Conservation (phyloP, 2,329 filamentous ascomycete species). For the Camillea tinctor region DNA sequence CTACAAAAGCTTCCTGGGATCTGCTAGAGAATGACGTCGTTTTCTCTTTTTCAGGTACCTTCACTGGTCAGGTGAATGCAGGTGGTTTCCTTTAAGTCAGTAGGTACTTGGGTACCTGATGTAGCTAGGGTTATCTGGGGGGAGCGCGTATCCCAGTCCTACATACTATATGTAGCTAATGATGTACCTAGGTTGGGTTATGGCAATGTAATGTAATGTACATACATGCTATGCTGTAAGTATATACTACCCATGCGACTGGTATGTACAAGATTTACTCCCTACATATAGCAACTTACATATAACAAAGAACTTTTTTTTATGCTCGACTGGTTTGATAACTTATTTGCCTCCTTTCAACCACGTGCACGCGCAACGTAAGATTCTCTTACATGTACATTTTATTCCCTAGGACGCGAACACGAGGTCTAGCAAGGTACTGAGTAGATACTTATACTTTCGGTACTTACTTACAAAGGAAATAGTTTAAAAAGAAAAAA, state of each 20-base stretch:
- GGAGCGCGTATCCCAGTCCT: background rate
- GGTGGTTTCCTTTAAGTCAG: too few species aligned
- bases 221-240: too few species aligned
- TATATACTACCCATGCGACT: too few species aligned
- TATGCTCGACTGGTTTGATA: too few species aligned
- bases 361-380: background rate
- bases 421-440: background rate
- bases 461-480: background rate
- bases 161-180: too few species aligned
- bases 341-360: background rate
- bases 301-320: too few species aligned
- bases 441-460: too few species aligned
- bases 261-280: too few species aligned
- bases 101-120: background rate
- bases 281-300: too few species aligned
- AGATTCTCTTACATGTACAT: background rate
- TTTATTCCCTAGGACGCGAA: background rate
- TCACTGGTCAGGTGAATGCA: background rate
- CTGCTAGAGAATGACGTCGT: background rate
- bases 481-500: too few species aligned
- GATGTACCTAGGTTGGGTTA: too few species aligned
- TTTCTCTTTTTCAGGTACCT: background rate
- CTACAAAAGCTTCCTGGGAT: background rate
- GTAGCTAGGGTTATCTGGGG: background rate
- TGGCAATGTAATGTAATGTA: too few species aligned